Base-by-base conservation (phyloP, 352 stramenopile genomes). In the Blastocystis sp. region DNA sequence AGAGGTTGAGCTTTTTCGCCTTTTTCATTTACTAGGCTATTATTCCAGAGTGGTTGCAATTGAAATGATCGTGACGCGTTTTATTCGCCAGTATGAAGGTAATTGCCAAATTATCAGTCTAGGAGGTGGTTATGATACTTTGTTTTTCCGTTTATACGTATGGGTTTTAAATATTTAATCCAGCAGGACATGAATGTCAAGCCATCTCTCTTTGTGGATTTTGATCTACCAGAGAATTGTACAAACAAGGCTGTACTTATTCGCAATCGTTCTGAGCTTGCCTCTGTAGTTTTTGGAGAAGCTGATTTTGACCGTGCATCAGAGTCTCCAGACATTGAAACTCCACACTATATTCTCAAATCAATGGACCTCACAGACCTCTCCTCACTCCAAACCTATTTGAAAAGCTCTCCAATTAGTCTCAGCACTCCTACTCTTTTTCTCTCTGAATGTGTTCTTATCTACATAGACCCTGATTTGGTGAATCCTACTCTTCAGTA, bases 391-490 rank as follows among this genome's bases (percentile, higher is more conserved):
- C 39, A 75, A 63, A 11, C 34, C 3, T 73, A 78, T 26, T 70
- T 91, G 18, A n/a, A 37, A 20, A 45, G 9, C 9, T 73, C 53
- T 13, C 76, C 91, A 37, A 26, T 85, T 47, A 63, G 59, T 63
- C 24, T 64, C 24, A 91, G 11, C 24, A 39, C 39, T 20, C 91
- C 91, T 2, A 92, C 91, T 3, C 66, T 92, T 56, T 95, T 97
- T 65, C 92, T 97, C 70, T 96, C 95, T 3, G 95, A 97, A 90
- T 96, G 93, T 68, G 95, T 97, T 81, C 82, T 97, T 54, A 95
- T 96, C 81, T 97, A 97, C 92, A 96, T 97, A 92, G 93, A 96
- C 37, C 92, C 94, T 18, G 92, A 93, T 68, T 93, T 93, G 82
- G 96, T 94, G 16, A 92, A 91, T 30, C 91, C 93, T 50, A 91